Percentiles rank a stretch among this genome's conserved stretches.
phyloP scores from a whole-genome alignment of 441 rosid species.

The Pelargonium cotyledonis region DNA sequence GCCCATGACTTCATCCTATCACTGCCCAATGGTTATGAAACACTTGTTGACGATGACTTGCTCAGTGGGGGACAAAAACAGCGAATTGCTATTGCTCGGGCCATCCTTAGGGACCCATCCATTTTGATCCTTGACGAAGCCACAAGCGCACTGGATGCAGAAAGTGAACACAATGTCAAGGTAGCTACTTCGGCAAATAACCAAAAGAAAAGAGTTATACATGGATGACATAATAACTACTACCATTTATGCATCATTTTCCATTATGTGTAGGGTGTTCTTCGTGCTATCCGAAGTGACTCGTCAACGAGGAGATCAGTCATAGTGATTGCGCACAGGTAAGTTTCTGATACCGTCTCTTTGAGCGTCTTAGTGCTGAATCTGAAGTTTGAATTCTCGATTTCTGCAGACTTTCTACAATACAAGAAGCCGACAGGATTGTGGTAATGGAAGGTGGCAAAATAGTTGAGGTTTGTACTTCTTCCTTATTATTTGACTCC shows the following conservation, averaged over 20 bases:
- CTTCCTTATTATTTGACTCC: not conserved
- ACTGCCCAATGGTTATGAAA: slow-evolving; percentile 78
- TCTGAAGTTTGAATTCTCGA: slow-evolving; percentile 17
- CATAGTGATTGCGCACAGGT: slow-evolving; percentile 90
- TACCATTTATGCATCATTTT: slow-evolving; percentile 5
- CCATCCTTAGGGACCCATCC: slow-evolving; percentile 83
- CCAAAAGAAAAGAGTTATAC: not conserved
- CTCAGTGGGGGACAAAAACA: slow-evolving; percentile 98
- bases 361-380: not conserved
- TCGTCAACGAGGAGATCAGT: slow-evolving; percentile 59
- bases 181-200: slow-evolving; percentile 27
- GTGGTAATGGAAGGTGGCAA: slow-evolving; percentile 79
- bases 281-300: slow-evolving; percentile 58
- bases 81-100: slow-evolving; percentile 94
- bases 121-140: slow-evolving; percentile 94
- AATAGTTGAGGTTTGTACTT: slow-evolving; percentile 58
- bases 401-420: slow-evolving; percentile 69
- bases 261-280: slow-evolving; percentile 53
- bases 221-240: not conserved
- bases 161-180: slow-evolving; percentile 92
- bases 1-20: slow-evolving; percentile 85
- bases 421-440: slow-evolving; percentile 84
- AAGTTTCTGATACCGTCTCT: slow-evolving; percentile 9
- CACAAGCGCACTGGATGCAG: slow-evolving; percentile 92
- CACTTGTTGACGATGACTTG: slow-evolving; percentile 89